phyloP scores from a whole-genome alignment of 805 yeast species.

The Kodamaea lidongshanica region DNA sequence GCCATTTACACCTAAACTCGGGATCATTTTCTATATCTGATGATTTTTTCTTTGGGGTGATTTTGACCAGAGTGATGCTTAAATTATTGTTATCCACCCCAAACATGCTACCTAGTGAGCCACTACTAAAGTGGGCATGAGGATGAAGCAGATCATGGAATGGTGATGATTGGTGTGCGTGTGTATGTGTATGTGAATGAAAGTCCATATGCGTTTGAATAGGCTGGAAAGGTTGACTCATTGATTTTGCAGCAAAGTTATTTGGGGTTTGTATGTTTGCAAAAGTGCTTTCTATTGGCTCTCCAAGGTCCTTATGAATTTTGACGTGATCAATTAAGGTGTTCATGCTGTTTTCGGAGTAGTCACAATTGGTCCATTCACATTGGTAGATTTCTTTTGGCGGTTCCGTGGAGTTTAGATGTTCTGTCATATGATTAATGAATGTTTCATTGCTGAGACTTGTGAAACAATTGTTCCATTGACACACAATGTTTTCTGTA shows the following conservation, averaged over 20 bases:
- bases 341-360: conserved; percentile 45
- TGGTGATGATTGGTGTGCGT: conserved; percentile 3
- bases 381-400: conserved; percentile 38
- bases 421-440: conserved; percentile 34
- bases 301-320: conserved; percentile 19
- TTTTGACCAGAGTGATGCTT: conserved; percentile 30
- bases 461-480: conserved; percentile 62
- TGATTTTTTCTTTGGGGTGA: conserved; percentile 22
- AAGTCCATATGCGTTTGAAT: conserved; percentile 2
- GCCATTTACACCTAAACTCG: conserved; percentile 43
- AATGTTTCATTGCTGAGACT: conserved; percentile 29
- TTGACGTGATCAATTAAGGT: conserved; percentile 51
- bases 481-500: conserved; percentile 5
- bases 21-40: conserved; percentile 14
- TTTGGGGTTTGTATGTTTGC: too few relatives aligned
- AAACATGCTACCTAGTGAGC: too few relatives aligned
- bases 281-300: too few relatives aligned
- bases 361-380: conserved; percentile 73
- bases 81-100: conserved; percentile 12
- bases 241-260: not conserved
- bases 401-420: conserved; percentile 12
- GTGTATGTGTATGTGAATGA: conserved; percentile 1
- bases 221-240: not conserved
- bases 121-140: conserved; percentile 7
- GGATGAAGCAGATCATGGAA: too few relatives aligned